Base-by-base conservation (phyloP, 2,329 filamentous ascomycete genomes). In the Colletotrichum plurivorum region DNA sequence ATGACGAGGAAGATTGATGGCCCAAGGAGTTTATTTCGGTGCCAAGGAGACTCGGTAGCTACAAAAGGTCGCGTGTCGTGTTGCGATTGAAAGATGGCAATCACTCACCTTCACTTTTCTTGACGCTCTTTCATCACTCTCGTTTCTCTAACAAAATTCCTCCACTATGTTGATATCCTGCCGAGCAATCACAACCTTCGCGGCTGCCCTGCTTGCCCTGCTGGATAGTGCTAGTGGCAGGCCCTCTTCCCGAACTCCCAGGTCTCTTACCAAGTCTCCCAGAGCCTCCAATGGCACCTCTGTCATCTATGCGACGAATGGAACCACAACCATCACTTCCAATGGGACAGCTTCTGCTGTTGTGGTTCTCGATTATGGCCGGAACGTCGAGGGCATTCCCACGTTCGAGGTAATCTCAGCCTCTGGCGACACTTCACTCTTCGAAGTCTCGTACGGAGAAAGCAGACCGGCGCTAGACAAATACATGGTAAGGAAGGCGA, bases 361-460 rank as follows among this genome's bases (percentile, higher is more conserved):
- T 16, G 45, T 67, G 18, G 20, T 62, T 10, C 46, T 69, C 46
- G 67, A 69, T 22, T 57, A 46, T 49, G 52, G 63, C 4, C 43
- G 39, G 2, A 67, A 63, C 12, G 41, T 67, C 8, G 63, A 70
- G 39, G 63, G 57, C 2, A 22, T 63, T 7, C 53, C 57, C 7
- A 70, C 57, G 5, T 63, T 67, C 9, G 67, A 67, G 22, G 48
- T 70, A 2, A 4, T 63, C 5, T 54, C 67, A n/a, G 22, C 53
- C 22, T 54, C 67, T 18, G 67, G 63, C 4, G 53, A 62, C n/a
- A 57, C 53, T 0, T 67, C 67, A 1, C 18, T n/a, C 16, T 51
- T 70, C 4, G 63, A 70, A n/a, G 25, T 58, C 8, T 49, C 63
- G 1, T 70, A 54, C 2, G 63, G 56, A 13, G 67, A 67, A 45